Evolutionary conservation across 2,329 filamentous ascomycete species (phyloP).

Genomic region (Alternaria ethzedia): DNA sequence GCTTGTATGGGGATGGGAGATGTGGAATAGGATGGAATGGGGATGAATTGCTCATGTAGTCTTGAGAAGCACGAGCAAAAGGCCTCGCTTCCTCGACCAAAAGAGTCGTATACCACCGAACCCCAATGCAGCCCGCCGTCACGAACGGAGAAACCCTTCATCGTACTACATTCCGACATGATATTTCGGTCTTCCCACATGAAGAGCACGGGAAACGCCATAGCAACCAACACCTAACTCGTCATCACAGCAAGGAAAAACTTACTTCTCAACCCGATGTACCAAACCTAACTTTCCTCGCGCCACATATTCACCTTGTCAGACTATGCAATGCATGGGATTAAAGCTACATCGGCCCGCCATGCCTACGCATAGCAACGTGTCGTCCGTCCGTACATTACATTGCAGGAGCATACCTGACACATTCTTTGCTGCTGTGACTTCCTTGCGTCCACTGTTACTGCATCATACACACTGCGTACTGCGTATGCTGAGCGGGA

Average conservation of each 20-base stretch:
- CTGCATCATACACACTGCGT: neutral
- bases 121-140: neutral
- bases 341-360: constrained; percentile 6
- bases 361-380: neutral
- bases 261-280: neutral
- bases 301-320: too few species aligned
- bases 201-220: neutral
- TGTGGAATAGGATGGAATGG: neutral
- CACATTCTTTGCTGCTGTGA: neutral
- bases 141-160: neutral
- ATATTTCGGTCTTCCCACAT: neutral
- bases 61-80: neutral
- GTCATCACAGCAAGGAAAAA: neutral
- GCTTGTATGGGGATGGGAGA: neutral
- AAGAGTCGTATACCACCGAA: neutral
- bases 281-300: too few species aligned
- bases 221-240: neutral
- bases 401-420: neutral
- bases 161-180: neutral
- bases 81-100: neutral
- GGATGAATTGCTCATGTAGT: neutral
- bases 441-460: neutral
- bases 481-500: constrained; percentile 14
- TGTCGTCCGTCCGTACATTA: neutral
- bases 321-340: neutral